Evolutionary conservation across 176 grass and related monocot species (phyloP).

Genomic region (Aegilops speltoides): DNA sequence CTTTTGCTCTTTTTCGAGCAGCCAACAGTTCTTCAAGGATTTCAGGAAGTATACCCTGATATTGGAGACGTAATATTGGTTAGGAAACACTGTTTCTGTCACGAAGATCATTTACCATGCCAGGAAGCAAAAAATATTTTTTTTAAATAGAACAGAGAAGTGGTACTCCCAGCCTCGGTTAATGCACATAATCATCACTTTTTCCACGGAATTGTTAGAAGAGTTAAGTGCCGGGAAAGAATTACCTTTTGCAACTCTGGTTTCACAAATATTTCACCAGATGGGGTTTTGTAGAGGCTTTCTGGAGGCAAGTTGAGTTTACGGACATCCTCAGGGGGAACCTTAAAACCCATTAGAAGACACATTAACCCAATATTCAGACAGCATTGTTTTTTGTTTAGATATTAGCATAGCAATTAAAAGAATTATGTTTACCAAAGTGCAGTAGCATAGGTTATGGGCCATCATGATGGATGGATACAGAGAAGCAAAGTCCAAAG

Average conservation of each 20-base stretch:
- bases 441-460: slow-evolving; percentile 98
- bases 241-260: slow-evolving; percentile 88
- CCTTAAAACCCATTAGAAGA: slow-evolving; percentile 52
- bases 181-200: background rate
- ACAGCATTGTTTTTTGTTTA: slow-evolving; percentile 1
- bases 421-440: slow-evolving; percentile 65
- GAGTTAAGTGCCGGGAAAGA: slow-evolving; percentile 2
- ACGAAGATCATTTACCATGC: slow-evolving; percentile 14
- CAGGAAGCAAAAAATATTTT: background rate
- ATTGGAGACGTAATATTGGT: slow-evolving; percentile 20
- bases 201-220: background rate
- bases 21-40: slow-evolving; percentile 93
- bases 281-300: slow-evolving; percentile 89
- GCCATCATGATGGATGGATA: slow-evolving; percentile 99
- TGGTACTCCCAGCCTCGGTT: background rate
- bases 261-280: slow-evolving; percentile 98
- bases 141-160: background rate
- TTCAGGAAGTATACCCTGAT: slow-evolving; percentile 98
- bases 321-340: slow-evolving; percentile 80
- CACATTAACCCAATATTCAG: slow-evolving; percentile 37
- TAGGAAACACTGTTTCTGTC: slow-evolving; percentile 18
- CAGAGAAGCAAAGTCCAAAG: slow-evolving; percentile 98
- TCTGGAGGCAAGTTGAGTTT: slow-evolving; percentile 79
- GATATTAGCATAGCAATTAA: slow-evolving; percentile 8
- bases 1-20: slow-evolving; percentile 99